Base-by-base conservation (phyloP, 2,329 filamentous ascomycete species). In the Erysiphe pulchra region DNA sequence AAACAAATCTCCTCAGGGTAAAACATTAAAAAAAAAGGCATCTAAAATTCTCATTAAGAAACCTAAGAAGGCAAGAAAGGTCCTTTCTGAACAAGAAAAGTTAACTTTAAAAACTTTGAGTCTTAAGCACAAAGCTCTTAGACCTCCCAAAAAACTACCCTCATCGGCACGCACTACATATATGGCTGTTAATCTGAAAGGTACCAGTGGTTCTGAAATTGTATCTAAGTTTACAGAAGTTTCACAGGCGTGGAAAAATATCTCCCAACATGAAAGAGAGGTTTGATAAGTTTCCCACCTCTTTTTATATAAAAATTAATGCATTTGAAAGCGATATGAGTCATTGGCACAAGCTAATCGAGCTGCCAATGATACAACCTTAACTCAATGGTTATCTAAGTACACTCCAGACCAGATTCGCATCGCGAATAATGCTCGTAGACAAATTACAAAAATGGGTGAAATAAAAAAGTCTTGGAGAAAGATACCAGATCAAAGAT, bases 351-450 rank as follows among this genome's bases (percentile, higher is more conserved):
- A 63, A 46, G 54, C 66, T 48, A 66, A 64, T 51, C 65, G 57
- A 17, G 62, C 60, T 37, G 58, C 61, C 13, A 66, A 66, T 44
- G 51, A 57, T 17, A 59, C 60, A 17, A 62, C 60, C 13, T 68
- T 67, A 54, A 60, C 67, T 30, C 55, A 63, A 48, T 80, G 71
- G 71, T 57, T 80, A 17, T 56, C 66, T 31, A 60, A 57, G 2
- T 59, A 75, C 54, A 70, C 70, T 1, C 66, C 71, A 10, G 61
- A 69, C 5, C 57, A 76, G 54, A 77, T 80, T 52, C 61, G 61
- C 41, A 48, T 62, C 2, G 75, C 76, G 47, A 80, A 80, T 56
- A 54, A 51, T 11, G 76, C 76, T 11, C 70, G 76, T 34, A 48
- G 36, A 28, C 36, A 30, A 17, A 47, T 59, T 31, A 51, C 47